Evolutionary conservation across 1,284 basidiomycete genomes (phyloP).

Genomic region (Ustilago shanxiensis): DNA sequence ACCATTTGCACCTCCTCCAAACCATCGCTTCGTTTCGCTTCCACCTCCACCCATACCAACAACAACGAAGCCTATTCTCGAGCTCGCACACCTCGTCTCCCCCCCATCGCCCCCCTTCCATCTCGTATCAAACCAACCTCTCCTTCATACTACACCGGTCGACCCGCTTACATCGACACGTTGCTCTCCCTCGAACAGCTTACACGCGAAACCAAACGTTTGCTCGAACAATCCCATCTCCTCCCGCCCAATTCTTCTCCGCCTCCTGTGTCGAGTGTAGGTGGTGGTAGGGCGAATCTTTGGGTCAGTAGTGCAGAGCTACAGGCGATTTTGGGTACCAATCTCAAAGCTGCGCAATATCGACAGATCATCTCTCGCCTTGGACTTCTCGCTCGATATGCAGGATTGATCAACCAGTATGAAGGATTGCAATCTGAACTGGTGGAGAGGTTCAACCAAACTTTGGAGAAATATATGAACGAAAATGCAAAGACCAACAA

Average conservation of each 20-base stretch:
- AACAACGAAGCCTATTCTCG: constrained; percentile 11
- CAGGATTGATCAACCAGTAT: constrained; percentile 71
- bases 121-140: constrained; percentile 73
- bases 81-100: constrained; percentile 25
- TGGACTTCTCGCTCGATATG: constrained; percentile 80
- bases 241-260: constrained; percentile 82
- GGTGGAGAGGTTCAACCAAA: constrained; percentile 43
- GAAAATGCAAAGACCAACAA: constrained; percentile 41
- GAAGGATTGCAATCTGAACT: constrained; percentile 14
- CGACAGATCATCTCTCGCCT: constrained; percentile 78
- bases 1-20: constrained; percentile 8
- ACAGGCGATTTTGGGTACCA: constrained; percentile 75
- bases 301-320: constrained; percentile 81
- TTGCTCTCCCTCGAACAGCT: constrained; percentile 79
- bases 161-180: constrained; percentile 81
- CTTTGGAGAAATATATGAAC: constrained; percentile 56
- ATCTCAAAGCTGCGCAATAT: constrained; percentile 81
- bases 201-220: constrained; percentile 75
- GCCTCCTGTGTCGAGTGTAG: constrained; percentile 19
- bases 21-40: constrained; percentile 2
- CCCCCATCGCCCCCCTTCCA: constrained; percentile 33
- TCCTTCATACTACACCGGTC: constrained; percentile 88
- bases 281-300: constrained; percentile 18
- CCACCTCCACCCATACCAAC: constrained; percentile 2
- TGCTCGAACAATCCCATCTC: constrained; percentile 79